Conservation (phyloP, 345 rosid genomes). For the Ailanthus altissimus region DNA sequence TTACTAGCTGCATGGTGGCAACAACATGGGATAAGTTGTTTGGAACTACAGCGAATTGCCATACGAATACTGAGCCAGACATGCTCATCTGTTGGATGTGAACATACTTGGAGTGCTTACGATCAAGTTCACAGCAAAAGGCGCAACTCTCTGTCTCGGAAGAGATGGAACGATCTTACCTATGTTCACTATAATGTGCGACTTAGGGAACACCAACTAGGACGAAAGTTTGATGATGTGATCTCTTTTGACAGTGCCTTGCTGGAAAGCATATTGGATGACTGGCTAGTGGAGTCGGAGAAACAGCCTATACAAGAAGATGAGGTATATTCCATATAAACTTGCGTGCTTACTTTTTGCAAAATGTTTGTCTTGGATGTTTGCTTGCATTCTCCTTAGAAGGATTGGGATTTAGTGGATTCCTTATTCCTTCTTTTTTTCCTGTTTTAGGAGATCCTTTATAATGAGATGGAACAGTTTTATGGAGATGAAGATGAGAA, state of each 20-base stretch:
- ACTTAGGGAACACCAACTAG: conserved; percentile 54
- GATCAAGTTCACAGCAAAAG: conserved; percentile 60
- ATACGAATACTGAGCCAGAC: conserved; percentile 86
- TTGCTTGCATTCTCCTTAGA: conserved; percentile 11
- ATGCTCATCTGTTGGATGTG: conserved; percentile 74
- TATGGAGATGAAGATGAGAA: conserved; percentile 49
- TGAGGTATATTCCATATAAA: conserved; percentile 48
- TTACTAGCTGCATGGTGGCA: conserved; percentile 85
- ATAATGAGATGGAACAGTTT: conserved; percentile 47
- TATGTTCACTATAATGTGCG: conserved; percentile 80
- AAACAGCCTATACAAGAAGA: conserved; percentile 47
- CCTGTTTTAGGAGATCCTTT: conserved; percentile 49
- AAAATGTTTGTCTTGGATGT: not conserved
- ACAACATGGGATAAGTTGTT: conserved; percentile 78
- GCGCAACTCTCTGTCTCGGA: conserved; percentile 52
- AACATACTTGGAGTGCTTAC: conserved; percentile 68
- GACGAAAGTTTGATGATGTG: conserved; percentile 41
- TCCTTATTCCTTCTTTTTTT: conserved; percentile 18
- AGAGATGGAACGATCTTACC: conserved; percentile 58
- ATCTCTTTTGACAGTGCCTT: conserved; percentile 48
- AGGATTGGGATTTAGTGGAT: conserved; percentile 10
- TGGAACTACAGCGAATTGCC: conserved; percentile 83
- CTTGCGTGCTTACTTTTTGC: not conserved
- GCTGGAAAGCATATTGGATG: conserved; percentile 55
- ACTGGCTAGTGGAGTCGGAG: conserved; percentile 62